Percentiles rank a stretch among this genome's conserved stretches.
Evolutionary conservation across 441 rosid genomes (phyloP).

Genomic region (Adansonia gregorii): DNA sequence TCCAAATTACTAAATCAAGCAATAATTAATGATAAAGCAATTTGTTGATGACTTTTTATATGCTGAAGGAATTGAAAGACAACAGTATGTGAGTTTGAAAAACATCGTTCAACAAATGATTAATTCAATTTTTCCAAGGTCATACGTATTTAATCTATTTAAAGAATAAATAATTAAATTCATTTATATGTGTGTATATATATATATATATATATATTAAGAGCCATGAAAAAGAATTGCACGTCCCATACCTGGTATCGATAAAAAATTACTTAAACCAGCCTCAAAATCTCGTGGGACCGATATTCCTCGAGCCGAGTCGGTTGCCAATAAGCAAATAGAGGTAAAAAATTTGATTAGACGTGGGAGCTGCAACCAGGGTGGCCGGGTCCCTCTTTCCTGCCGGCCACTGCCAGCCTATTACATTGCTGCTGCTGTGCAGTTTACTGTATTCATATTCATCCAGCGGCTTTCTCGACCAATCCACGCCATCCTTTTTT

Average conservation of each 20-base stretch:
- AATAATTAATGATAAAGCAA: background rate
- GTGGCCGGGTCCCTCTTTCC: background rate
- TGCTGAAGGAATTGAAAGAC: background rate
- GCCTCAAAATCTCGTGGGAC: no score
- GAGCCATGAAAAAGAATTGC: no score
- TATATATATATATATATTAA: no score
- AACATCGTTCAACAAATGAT: background rate
- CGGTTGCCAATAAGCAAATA: no score
- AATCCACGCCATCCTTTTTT: background rate
- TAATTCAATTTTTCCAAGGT: no score
- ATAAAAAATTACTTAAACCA: no score
- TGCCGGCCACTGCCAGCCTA: conserved; percentile 6
- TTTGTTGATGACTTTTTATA: background rate
- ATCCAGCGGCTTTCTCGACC: background rate
- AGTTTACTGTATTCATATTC: background rate
- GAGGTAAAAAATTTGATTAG: background rate
- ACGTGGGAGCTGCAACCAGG: background rate
- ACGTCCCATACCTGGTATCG: no score
- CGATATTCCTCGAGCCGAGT: no score
- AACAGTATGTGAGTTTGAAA: no score
- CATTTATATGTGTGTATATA: no score
- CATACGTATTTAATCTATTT: no score
- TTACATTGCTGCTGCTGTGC: background rate
- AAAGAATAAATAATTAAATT: no score
- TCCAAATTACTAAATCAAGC: background rate